Base-by-base conservation (phyloP, 768 basidiomycete genomes). In the Suillus spraguei region DNA sequence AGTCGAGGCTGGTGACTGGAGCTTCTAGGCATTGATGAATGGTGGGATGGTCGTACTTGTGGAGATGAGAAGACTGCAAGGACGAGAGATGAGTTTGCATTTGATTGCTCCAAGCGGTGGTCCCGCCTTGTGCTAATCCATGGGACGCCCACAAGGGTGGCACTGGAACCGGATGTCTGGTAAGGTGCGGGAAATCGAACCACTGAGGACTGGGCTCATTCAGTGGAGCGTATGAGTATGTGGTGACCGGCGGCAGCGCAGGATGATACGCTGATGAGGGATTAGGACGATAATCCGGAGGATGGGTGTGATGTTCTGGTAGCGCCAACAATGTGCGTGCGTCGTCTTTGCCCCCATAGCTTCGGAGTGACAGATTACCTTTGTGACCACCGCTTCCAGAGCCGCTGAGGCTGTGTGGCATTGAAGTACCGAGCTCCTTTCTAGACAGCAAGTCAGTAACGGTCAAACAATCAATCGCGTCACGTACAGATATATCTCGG, bases 401-500 rank as follows among this genome's bases (percentile, higher is more conserved):
- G 50, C 68, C 70, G 2, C 67, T 68, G 32, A 69, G 70, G 54
- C 65, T 63, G 35, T 69, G 68, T n/a, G 74, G 74, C 6, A 75
- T 61, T 46, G 74, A 75, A 62, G 68, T 62, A 36, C 66, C 59
- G 41, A 75, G 67, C 22, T 75, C 70, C 22, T 68, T 72, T 50
- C 74, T 75, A 42, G 46, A 32, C 5, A 65, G 60, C 1, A 64
- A 17, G 68, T 80, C 65, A 82, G 82, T 80, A 35, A 59, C 72
- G 63, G 2, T 69, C 68, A 62, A 63, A 44, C 38, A 35, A 41
- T 11, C 22, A n/a, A 17, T 44, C 28, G 20, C 6, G 32, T 41
- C n/a, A 70, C 72, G 84, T 78, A 74, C 74, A 76, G 59, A 69
- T 76, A 67, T 55, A 74, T 71, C 58, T 77, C 76, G 35, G 74